Evolutionary conservation across 306 rosid species (phyloP), one percentile per base, ranked within the genome.

Genomic region (Abrus precatorius): DNA sequence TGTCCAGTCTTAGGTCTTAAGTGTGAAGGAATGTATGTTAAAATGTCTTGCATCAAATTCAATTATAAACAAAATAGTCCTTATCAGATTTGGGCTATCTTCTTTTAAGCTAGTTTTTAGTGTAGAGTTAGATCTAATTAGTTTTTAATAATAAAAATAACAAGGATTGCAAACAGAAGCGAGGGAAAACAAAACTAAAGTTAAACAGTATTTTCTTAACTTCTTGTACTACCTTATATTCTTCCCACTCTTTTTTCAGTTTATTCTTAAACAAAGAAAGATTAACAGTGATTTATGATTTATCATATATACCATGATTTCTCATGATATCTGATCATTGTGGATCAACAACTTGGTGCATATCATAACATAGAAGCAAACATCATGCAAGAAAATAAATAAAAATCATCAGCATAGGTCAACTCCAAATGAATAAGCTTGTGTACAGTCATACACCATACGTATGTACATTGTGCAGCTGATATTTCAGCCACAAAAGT

Each of bases 401-500:
- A 20, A 62, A 67, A 56, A 27, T 61, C n/a, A 60, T 63, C 45
- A 12, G 34, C 34, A 33, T 59, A 36, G 27, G 50, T 60, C 38
- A 64, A 69, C 36, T 62, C 71, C 55, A 61, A 56, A 61, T 9
- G 56, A 55, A 80, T 49, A 52, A 62, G 52, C 30, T 63, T 72
- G 78, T 64, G 4, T 36, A 36, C 40, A 36, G 1, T 36, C 40
- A 72, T 9, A 43, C 59, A 65, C 60, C 43, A 33, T 13, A 13
- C 8, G 57, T 29, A 34, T 13, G 44, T 28, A 53, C 10, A 30
- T 5, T 5, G 69, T 43, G 67, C 68, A 48, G 72, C 55, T 49
- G 45, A 74, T 32, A 69, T 64, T 65, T 54, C 75, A 43, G 50
- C 83, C 59, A 63, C 49, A 75, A 54, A 30, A 75, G 36, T 45